Evolutionary conservation across 2,329 filamentous ascomycete species (phyloP).

Genomic region (Cladosporium sp.): DNA sequence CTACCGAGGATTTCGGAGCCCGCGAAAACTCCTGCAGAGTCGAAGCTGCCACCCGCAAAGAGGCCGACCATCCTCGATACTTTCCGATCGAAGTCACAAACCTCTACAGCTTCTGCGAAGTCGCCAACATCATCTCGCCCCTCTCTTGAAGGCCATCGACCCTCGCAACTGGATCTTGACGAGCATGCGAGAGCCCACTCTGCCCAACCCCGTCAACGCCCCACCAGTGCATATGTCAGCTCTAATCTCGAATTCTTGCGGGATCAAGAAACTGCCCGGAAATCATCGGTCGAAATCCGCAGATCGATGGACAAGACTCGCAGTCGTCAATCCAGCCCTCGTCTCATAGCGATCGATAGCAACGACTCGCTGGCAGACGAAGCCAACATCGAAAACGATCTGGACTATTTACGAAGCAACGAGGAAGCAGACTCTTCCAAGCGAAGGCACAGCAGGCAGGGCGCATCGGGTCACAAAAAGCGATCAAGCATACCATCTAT

Average conservation of each 20-base stretch:
- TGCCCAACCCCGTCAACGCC: slow-evolving; percentile 63
- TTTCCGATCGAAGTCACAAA: slow-evolving; percentile 47
- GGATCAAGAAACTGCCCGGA: slow-evolving; percentile 61
- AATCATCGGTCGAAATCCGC: slow-evolving; percentile 14
- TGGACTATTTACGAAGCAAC: slow-evolving; percentile 75
- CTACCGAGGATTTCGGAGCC: slow-evolving; percentile 43
- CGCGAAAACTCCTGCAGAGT: slow-evolving; percentile 34
- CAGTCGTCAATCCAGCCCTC: slow-evolving; percentile 9
- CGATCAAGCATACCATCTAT: slow-evolving; percentile 66
- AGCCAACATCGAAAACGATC: slow-evolving; percentile 69
- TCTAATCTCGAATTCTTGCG: slow-evolving; percentile 78
- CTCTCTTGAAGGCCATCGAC: slow-evolving; percentile 67
- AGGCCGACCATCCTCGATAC: slow-evolving; percentile 41
- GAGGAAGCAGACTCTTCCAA: slow-evolving; percentile 54
- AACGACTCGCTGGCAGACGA: slow-evolving; percentile 46
- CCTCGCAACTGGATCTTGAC: slow-evolving; percentile 56
- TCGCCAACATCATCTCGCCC: slow-evolving; percentile 57
- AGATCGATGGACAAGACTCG: slow-evolving; percentile 10
- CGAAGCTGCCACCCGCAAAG: slow-evolving; percentile 28
- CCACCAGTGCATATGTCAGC: slow-evolving; percentile 77
- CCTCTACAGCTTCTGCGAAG: slow-evolving; percentile 42
- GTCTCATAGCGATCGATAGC: slow-evolving; percentile 7
- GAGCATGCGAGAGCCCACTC: slow-evolving; percentile 59
- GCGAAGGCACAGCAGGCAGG: slow-evolving; percentile 55
- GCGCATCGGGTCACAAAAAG: slow-evolving; percentile 55